These are phyloP conservation scores for Xerocomus nothofagi DNA, from an alignment of 1,284 basidiomycete species.

Conservation along the genomic window DNA sequence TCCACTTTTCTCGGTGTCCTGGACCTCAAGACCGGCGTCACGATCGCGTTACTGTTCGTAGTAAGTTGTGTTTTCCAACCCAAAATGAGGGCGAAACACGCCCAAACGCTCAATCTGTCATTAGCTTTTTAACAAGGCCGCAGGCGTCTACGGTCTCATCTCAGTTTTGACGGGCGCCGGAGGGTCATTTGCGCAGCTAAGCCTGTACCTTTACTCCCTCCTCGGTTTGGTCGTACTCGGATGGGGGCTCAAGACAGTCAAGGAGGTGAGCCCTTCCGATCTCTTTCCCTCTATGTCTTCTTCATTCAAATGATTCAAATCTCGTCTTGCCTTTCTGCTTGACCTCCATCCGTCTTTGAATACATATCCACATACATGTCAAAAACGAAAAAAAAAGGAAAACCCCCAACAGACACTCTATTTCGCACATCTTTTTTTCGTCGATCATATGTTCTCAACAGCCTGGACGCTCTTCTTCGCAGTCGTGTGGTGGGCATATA, in stretches of 20 bases:
- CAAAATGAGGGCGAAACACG: neutral
- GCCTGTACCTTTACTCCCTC: conserved; percentile 91
- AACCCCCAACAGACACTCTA: conserved; percentile 80
- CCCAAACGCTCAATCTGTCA: conserved; percentile 9
- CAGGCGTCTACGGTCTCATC: conserved; percentile 94
- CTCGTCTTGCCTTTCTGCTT: neutral
- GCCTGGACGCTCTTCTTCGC: conserved; percentile 91
- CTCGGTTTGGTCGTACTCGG: conserved; percentile 77
- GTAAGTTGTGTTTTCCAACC: conserved; percentile 45
- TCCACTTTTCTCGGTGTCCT: conserved; percentile 80
- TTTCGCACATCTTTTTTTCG: conserved; percentile 90
- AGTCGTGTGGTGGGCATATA: conserved; percentile 86
- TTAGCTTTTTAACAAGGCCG: conserved; percentile 96
- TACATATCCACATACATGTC: too few relatives aligned
- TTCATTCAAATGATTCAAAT: neutral
- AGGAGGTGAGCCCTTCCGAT: conserved; percentile 57
- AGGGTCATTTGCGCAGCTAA: conserved; percentile 87
- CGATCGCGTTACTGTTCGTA: conserved; percentile 82
- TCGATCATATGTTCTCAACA: conserved; percentile 92
- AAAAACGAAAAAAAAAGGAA: conserved; percentile 68
- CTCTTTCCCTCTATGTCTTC: too few relatives aligned
- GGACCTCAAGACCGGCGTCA: conserved; percentile 89
- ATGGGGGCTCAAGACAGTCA: conserved; percentile 87
- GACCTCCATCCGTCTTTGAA: neutral
- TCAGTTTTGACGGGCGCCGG: conserved; percentile 85